These are phyloP conservation scores for Echeveria elegans DNA, from an alignment of 164 flowering plant genomes.

Conservation along the genomic window DNA sequence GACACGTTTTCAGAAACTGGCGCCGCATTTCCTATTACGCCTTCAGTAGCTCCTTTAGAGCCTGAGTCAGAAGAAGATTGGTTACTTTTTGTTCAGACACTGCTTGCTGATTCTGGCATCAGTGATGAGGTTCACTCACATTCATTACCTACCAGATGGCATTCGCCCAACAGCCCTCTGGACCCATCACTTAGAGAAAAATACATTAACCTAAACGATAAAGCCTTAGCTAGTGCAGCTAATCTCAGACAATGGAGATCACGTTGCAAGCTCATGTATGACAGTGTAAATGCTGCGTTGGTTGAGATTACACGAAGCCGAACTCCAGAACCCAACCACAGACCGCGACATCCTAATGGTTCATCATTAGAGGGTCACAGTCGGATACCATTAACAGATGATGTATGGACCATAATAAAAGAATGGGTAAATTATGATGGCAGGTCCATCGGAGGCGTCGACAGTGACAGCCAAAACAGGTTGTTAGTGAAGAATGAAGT, in stretches of 20 bases:
- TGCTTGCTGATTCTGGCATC: slow-evolving; percentile 50
- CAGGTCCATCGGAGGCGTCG: slow-evolving; percentile 20
- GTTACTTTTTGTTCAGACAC: slow-evolving; percentile 34
- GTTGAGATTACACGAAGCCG: slow-evolving; percentile 31
- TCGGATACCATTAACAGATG: slow-evolving; percentile 19
- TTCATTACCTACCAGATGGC: slow-evolving; percentile 40
- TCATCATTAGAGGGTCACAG: slow-evolving; percentile 5
- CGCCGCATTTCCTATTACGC: slow-evolving; percentile 20
- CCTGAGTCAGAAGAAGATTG: slow-evolving; percentile 45
- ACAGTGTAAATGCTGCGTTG: slow-evolving; percentile 69
- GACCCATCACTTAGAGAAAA: slow-evolving; percentile 64
- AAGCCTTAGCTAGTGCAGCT: slow-evolving; percentile 36
- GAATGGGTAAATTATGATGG: slow-evolving; percentile 33
- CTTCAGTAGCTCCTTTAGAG: slow-evolving; percentile 16
- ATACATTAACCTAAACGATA: slow-evolving; percentile 28
- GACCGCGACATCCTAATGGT: slow-evolving; percentile 10
- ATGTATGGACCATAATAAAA: slow-evolving; percentile 32
- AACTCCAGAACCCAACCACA: slow-evolving; percentile 10
- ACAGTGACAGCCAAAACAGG: slow-evolving; percentile 37
- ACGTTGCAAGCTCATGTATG: slow-evolving; percentile 60
- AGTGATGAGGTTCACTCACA: slow-evolving; percentile 24
- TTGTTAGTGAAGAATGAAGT: slow-evolving; percentile 59
- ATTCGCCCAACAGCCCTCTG: slow-evolving; percentile 63
- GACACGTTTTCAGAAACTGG: slow-evolving; percentile 36
- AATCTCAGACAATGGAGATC: slow-evolving; percentile 59